These are phyloP conservation scores for Hyphopichia burtonii DNA, from an alignment of 1,139 yeast species.

Conservation along the genomic window DNA sequence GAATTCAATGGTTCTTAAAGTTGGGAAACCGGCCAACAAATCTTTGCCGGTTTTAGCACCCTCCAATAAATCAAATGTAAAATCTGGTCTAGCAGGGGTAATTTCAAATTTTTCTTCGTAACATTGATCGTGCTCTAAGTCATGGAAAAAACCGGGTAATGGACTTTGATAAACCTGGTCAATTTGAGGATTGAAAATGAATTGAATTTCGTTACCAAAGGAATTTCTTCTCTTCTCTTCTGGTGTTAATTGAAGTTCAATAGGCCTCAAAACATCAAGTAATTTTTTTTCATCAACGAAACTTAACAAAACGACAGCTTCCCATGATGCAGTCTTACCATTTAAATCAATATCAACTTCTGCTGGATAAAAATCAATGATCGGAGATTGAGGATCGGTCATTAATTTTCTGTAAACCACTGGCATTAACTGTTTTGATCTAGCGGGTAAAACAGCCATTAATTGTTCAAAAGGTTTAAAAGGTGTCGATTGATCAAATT, in stretches of 20 bases:
- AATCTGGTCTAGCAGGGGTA: conserved; percentile 49
- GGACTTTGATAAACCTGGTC: conserved; percentile 74
- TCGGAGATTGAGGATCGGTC: conserved; percentile 89
- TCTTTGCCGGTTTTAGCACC: conserved; percentile 72
- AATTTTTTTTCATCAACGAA: conserved; percentile 86
- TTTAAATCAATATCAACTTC: conserved; percentile 88
- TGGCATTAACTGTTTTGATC: conserved; percentile 83
- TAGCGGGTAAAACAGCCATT: conserved; percentile 96
- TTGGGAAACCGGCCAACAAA: conserved; percentile 87
- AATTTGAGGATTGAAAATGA: conserved; percentile 74
- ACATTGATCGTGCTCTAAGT: conserved; percentile 77
- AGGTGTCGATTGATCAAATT: conserved; percentile 72
- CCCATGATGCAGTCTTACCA: conserved; percentile 97
- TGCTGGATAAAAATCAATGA: conserved; percentile 85
- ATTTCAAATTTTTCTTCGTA: conserved; percentile 55
- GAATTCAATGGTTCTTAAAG: conserved; percentile 69
- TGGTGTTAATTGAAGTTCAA: conserved; percentile 57
- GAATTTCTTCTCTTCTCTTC: conserved; percentile 74
- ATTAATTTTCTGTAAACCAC: conserved; percentile 72
- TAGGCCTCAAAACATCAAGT: conserved; percentile 67
- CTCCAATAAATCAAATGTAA: conserved; percentile 59
- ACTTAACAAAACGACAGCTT: conserved; percentile 92
- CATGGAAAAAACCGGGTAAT: conserved; percentile 72
- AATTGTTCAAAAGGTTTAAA: conserved; percentile 93
- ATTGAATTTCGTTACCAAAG: conserved; percentile 67